phyloP scores from a whole-genome alignment of 73 alveolate genomes.

The Paraurostyla sp. region DNA sequence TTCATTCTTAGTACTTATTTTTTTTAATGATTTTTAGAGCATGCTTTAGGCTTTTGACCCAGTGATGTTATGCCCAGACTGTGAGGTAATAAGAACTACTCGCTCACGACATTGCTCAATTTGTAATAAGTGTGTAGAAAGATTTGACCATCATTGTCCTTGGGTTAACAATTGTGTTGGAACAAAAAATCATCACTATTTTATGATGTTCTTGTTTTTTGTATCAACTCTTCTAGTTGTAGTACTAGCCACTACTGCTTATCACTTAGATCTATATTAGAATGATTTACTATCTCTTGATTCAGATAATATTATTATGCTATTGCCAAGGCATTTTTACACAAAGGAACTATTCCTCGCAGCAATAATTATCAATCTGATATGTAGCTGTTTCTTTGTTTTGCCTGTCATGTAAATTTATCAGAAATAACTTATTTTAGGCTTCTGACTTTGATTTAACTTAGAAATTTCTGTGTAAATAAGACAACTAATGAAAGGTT shows the following conservation, averaged over 20 bases:
- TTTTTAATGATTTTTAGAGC: not conserved
- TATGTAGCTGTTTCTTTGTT: constrained; percentile 32
- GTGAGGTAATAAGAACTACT: constrained; percentile 72
- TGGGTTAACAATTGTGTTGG: constrained; percentile 90
- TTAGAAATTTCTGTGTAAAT: constrained; percentile 62
- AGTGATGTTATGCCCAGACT: constrained; percentile 81
- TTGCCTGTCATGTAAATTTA: constrained; percentile 61
- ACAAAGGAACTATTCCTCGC: not conserved
- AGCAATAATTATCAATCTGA: not conserved
- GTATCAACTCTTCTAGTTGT: not conserved
- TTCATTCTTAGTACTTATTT: not conserved
- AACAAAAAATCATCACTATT: constrained; percentile 72
- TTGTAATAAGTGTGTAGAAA: constrained; percentile 79
- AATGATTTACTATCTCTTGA: no score
- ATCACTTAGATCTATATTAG: not conserved
- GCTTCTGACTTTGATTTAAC: constrained; percentile 53
- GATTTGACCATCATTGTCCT: constrained; percentile 86
- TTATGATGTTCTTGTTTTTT: constrained; percentile 50
- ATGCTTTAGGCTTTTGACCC: constrained; percentile 75
- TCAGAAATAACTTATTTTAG: not conserved
- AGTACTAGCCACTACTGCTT: constrained; percentile 9
- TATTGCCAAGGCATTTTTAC: not conserved
- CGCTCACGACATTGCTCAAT: constrained; percentile 81
- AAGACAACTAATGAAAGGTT: constrained; percentile 81
- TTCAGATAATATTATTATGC: not conserved